Evolutionary conservation across 495 filamentous ascomycete species (phyloP).

Genomic region (Neurospora africana): DNA sequence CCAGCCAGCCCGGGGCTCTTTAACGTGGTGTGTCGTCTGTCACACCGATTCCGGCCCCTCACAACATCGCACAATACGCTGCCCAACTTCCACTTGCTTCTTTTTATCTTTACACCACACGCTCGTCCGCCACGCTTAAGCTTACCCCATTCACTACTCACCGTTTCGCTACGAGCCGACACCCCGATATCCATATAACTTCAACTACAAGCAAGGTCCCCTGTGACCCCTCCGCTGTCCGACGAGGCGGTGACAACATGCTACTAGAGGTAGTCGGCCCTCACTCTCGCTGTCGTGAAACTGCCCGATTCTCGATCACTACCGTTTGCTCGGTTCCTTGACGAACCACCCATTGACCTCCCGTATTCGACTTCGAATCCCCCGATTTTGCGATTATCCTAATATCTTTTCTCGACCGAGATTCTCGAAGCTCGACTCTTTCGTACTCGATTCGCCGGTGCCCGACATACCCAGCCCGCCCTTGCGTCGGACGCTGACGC

Average conservation of each 20-base stretch:
- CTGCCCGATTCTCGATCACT: constrained; percentile 3
- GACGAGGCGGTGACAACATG: constrained; percentile 22
- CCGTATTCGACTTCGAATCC: neutral
- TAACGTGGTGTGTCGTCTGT: neutral
- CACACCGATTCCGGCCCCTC: neutral
- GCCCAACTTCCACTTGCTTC: neutral
- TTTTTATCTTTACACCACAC: neutral
- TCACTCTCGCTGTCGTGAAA: constrained; percentile 8
- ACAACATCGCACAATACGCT: neutral
- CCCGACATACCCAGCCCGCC: neutral
- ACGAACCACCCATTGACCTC: constrained; percentile 1
- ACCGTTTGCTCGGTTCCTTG: neutral
- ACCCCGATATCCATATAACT: neutral
- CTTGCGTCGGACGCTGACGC: neutral
- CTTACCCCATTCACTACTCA: neutral
- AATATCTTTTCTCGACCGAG: neutral
- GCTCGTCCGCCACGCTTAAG: neutral
- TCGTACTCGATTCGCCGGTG: neutral
- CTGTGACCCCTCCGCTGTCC: constrained; percentile 4
- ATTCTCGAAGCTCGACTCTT: neutral
- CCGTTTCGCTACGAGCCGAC: neutral
- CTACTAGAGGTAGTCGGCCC: constrained; percentile 13
- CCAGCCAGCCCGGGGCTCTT: neutral
- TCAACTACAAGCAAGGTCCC: neutral
- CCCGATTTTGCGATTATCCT: neutral